Base-by-base conservation (phyloP, 176 grass and related monocot species). In the Luzula sylvatica region DNA sequence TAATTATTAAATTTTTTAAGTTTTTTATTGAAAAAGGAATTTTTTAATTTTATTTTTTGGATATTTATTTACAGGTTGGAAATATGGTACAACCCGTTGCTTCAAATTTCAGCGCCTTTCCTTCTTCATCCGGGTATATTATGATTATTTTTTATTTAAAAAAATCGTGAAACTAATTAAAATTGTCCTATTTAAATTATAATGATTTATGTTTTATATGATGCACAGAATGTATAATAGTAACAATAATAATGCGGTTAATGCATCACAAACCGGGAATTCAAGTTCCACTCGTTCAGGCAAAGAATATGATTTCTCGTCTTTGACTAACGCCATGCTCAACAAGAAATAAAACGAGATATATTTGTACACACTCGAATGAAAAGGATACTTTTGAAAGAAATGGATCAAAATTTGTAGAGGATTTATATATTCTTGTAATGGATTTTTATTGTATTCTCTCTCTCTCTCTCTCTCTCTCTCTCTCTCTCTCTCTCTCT, bases 271-370 rank as follows among this genome's bases (percentile, higher is more conserved):
- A 49, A 48, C 82, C 41, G 67, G 78, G 12, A 72, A 72, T 63
- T 46, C 61, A 42, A 17, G 74, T 23, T 67, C 92, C 11, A 70
- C 63, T 21, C 78, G 68, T 42, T 77, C 86, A 20, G 93, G 68
- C 59, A 73, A 77, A 60, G 86, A 99, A 18, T 87, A 81, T 2
- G 93, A 99, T 39, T 99, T 99, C 58, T 99, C 93, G 18, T 83
- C 86, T 0, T 87, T 99, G 55, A 99, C 93, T 42, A 85, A 87
- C 65, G 85, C 75, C 53, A 75, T 99, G 76, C 71, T 99, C 47
- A 62, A 69, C 52, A 99, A 83, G 61, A 50, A 76, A 30, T 99
- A 75, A 99, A 61, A 1, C 0, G n/a, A n/a, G n/a, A n/a, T n/a
- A n/a, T n/a, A n/a, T n/a, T n/a, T n/a, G n/a, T n/a, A n/a, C n/a